Conservation (phyloP, 192 early-diverging fungal species). For the Mortierella alpina region DNA sequence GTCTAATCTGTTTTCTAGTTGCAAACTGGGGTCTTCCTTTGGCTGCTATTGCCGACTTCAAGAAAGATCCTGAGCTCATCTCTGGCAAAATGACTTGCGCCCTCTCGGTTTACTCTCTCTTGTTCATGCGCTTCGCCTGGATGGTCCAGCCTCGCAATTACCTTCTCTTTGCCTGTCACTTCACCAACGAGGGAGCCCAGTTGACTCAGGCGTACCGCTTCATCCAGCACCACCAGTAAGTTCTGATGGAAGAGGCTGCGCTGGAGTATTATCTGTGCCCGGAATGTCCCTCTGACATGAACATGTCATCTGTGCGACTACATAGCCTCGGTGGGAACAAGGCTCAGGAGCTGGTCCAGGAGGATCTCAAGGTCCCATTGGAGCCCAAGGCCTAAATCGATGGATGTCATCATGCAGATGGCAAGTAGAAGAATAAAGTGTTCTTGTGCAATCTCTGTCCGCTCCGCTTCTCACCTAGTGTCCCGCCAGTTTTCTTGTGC, state of each 20-base stretch:
- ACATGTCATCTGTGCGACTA: not conserved
- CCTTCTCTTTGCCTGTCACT: constrained; percentile 94
- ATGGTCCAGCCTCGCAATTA: constrained; percentile 91
- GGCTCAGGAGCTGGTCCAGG: not conserved
- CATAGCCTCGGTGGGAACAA: constrained; percentile 55
- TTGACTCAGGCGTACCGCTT: constrained; percentile 87
- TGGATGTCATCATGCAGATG: not conserved
- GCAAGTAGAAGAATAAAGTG: not conserved
- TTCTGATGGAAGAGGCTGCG: not conserved
- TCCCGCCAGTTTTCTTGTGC: no score
- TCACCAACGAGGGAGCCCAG: constrained; percentile 91
- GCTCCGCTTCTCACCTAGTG: no score
- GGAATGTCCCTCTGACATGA: not conserved
- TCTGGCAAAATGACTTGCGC: constrained; percentile 94
- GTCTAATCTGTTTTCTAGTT: constrained; percentile 26
- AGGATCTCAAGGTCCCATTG: constrained; percentile 41
- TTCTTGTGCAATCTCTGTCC: no score
- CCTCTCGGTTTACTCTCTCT: constrained; percentile 85
- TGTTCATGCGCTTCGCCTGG: constrained; percentile 97
- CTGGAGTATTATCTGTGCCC: not conserved
- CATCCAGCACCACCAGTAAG: constrained; percentile 80
- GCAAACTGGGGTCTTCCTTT: constrained; percentile 96
- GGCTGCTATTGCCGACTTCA: constrained; percentile 92
- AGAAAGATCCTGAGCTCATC: constrained; percentile 92
- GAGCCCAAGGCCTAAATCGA: constrained; percentile 29